Evolutionary conservation across 225 moss, liverwort and hornwort species (phyloP).

Genomic region (Sphagnum contortum): DNA sequence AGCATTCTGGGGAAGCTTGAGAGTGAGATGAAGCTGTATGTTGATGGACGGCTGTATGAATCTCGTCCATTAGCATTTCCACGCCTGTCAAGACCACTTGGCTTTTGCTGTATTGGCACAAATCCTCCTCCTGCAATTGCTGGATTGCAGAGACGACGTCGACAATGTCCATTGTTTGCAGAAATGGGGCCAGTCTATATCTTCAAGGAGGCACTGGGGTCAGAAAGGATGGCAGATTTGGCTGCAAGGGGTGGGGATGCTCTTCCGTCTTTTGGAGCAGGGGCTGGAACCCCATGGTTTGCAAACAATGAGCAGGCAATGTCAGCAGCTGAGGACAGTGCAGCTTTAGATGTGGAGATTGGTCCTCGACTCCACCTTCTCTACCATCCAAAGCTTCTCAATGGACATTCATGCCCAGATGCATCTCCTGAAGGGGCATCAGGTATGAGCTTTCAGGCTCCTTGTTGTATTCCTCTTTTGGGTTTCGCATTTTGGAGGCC

Average conservation of each 20-base stretch:
- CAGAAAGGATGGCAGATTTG: constrained; percentile 74
- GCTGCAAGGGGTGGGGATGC: constrained; percentile 85
- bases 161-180: constrained; percentile 95
- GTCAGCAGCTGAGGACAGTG: constrained; percentile 91
- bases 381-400: constrained; percentile 94
- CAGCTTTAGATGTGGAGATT: constrained; percentile 76
- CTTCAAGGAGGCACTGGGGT: constrained; percentile 92
- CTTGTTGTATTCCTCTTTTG: too few species aligned
- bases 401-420: constrained; percentile 90
- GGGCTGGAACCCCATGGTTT: constrained; percentile 97
- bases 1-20: constrained; percentile 77
- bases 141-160: constrained; percentile 81
- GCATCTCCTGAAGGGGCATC: constrained; percentile 83
- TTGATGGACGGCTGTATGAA: constrained; percentile 82
- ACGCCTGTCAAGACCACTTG: constrained; percentile 73
- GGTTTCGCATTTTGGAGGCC: too few species aligned
- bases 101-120: constrained; percentile 98
- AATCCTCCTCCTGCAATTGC: constrained; percentile 99
- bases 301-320: constrained; percentile 97
- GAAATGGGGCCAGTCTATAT: constrained; percentile 99
- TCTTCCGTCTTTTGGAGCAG: constrained; percentile 82
- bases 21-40: constrained; percentile 86
- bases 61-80: constrained; percentile 89
- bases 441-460: constrained; percentile 29
- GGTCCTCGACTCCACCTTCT: constrained; percentile 87